A percentile compares a stretch with the other conserved stretches of the same genome.
Evolutionary conservation across 441 rosid genomes (phyloP).

Genomic region (Croton laevigatus): DNA sequence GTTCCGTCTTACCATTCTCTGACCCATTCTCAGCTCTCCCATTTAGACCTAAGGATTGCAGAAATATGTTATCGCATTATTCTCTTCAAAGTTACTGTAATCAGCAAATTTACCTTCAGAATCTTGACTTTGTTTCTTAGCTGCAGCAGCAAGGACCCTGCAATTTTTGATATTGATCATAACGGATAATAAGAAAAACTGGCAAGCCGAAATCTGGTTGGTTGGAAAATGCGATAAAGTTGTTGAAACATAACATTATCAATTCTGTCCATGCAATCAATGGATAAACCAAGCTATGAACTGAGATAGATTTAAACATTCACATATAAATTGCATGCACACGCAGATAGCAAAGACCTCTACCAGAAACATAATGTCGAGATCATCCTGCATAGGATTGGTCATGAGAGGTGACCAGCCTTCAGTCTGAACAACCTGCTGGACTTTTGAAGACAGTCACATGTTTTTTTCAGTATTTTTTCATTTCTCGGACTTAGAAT

Average conservation of each 20-base stretch:
- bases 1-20: slow-evolving; percentile 56
- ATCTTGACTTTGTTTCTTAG: slow-evolving; percentile 58
- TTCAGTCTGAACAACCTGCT: not conserved
- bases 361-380: not conserved
- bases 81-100: slow-evolving; percentile 5
- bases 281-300: not conserved
- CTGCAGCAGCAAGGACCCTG: slow-evolving; percentile 92
- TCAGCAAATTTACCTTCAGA: slow-evolving; percentile 46
- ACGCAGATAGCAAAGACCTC: not conserved
- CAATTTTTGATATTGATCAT: slow-evolving; percentile 22
- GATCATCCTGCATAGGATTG: not conserved
- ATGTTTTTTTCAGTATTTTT: not conserved
- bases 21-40: slow-evolving; percentile 45
- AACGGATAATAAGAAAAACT: slow-evolving; percentile 8
- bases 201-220: not conserved
- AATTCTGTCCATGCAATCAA: not conserved
- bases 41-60: slow-evolving; percentile 38
- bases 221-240: not conserved
- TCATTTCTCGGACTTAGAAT: not conserved
- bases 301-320: not conserved
- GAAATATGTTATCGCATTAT: slow-evolving; percentile 8
- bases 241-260: not conserved
- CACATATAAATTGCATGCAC: not conserved
- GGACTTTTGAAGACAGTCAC: not conserved
- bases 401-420: not conserved